Base-by-base conservation (phyloP, 257 asterid species). In the Ajuga chamaepitys region DNA sequence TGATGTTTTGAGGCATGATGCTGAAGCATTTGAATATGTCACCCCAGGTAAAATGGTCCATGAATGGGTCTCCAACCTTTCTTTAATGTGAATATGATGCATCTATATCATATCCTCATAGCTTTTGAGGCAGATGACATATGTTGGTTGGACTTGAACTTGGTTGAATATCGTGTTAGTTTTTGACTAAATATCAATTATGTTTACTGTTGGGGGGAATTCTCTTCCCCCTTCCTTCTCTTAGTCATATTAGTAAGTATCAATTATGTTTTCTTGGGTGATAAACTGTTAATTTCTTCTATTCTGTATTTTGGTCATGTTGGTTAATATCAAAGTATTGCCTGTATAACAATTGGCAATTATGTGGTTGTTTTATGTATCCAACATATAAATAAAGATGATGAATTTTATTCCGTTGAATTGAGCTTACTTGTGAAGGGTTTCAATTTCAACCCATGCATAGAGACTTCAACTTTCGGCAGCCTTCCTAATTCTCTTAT, bases 41-140 rank as follows among this genome's bases (percentile, higher is more conserved):
- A 58, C 70, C 73, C 88, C 91, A 84, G 96, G 95, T 88, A 90
- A 83, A 82, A 76, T 76, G 74, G 75, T 79, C 82, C 70, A 58
- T 47, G 58, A 51, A 73, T 70, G 59, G 63, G 53, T 66, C 74
- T 40, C 64, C 25, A 35, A 48, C 65, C 13, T 37, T 64, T 34
- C 5, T 38, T 21, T 57, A 17, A 52, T 65, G 52, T 65, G 66
- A 54, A 67, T 67, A 58, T 14, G 28, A 40, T 34, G 14, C 62
- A 42, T 38, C 65, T 72, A 58, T 50, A 21, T 41, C 52, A 63
- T 47, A 73, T 52, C 37, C 66, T 54, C 45, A 40, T 40, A 53
- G 56, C 62, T 25, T 58, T 24, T 17, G 73, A 58, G 30, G 61
- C 50, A 22, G 64, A 62, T 46, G 45, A 30, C 58, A 50, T 44